Evolutionary conservation across 441 rosid genomes (phyloP), one percentile per base, ranked within the genome.

Genomic region (Gossypium trilobum): DNA sequence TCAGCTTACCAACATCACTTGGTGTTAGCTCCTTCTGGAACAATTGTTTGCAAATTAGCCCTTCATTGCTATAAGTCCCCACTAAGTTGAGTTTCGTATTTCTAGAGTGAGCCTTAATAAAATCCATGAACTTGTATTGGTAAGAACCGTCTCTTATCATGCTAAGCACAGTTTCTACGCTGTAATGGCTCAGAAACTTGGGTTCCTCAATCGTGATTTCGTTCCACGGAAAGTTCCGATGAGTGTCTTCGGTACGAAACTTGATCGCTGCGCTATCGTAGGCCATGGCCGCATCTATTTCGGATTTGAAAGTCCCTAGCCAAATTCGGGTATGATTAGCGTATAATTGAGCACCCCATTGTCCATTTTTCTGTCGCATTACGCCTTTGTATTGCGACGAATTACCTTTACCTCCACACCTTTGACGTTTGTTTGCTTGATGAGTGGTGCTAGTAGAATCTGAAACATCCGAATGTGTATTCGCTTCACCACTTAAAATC

Each of bases 1-100:
- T 93, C 0, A 93, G 91, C 73, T 87, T 89, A 2, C 98, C 92
- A 0, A 93, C 97, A 68, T 93, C 93, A 9, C 96, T 91, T 0
- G 97, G 91, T 13, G 97, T 93, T 22, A 93, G 82, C 72, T 86
- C 86, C 79, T 91, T 94, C 6, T 80, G 88, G 54, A 94, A 91
- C 23, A 94, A 79, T 56, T 77, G 80, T 27, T 77, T 75, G 77
- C 83, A 86, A 0, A 72, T 22, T 9, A 81, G 11, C 46, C 81
- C 82, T 48, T 73, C 71, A 0, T 56, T 16, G 20, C 33, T 56
- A 1, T 25, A 57, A 11, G 39, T 64, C 75, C 36, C 72, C 55
- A 51, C 69, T 10, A 22, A 73, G 70, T 72, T 75, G 48, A 68
- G 59, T 9, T 79, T 20, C 67, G 77, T 0, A 73, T 29, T 27